These are phyloP conservation scores for Malassezia slooffiae DNA, from an alignment of 1,284 basidiomycete species.

Conservation along the genomic window DNA sequence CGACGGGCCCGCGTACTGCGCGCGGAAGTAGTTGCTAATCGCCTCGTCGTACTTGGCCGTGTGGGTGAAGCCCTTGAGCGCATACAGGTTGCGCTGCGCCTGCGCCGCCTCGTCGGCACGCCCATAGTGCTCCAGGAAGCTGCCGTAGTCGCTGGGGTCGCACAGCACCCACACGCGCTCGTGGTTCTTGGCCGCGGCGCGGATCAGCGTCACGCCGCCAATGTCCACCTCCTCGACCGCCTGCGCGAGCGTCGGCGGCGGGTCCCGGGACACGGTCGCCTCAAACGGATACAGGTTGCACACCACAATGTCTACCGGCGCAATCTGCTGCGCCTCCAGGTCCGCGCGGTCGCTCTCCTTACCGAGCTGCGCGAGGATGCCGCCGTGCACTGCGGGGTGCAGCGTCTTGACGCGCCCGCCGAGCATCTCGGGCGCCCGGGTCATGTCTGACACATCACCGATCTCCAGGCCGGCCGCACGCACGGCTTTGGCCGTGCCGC, in stretches of 20 bases:
- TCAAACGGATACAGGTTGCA: constrained; percentile 99
- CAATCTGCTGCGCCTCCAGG: constrained; percentile 31
- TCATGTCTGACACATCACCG: constrained; percentile 93
- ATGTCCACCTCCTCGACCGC: constrained; percentile 99
- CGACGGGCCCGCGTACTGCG: constrained; percentile 68
- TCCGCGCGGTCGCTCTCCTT: constrained; percentile 39
- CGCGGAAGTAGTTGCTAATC: constrained; percentile 91
- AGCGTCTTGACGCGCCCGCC: constrained; percentile 97
- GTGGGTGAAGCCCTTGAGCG: constrained; percentile 94
- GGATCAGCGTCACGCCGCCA: constrained; percentile 91
- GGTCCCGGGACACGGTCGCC: constrained; percentile 64
- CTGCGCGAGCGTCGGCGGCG: constrained; percentile 75
- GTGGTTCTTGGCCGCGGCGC: constrained; percentile 98
- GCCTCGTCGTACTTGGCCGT: constrained; percentile 89
- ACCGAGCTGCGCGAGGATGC: constrained; percentile 48
- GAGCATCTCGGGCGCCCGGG: constrained; percentile 98
- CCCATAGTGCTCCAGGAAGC: constrained; percentile 61
- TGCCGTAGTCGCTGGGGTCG: constrained; percentile 81
- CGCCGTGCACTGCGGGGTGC: constrained; percentile 97
- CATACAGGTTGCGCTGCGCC: constrained; percentile 70
- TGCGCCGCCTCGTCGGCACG: constrained; percentile 48
- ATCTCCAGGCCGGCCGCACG: constrained; percentile 84
- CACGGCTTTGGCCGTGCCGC: constrained; percentile 95
- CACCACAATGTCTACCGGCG: constrained; percentile 49
- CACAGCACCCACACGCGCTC: constrained; percentile 62